Evolutionary conservation across 2,329 filamentous ascomycete species (phyloP), one percentile per base, ranked within the genome.

Genomic region (Phyllosticta citriasiana): DNA sequence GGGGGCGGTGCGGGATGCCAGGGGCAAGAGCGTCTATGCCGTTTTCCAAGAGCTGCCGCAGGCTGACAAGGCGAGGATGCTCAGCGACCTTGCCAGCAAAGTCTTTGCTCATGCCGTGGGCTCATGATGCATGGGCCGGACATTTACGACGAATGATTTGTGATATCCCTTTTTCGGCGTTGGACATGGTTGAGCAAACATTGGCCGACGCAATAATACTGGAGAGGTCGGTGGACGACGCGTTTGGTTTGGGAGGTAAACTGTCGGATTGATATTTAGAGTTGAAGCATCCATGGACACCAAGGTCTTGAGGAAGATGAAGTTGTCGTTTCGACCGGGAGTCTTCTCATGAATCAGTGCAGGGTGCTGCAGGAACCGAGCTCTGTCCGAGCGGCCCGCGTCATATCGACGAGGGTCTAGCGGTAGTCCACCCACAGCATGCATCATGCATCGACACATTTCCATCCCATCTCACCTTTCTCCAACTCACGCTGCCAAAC

Each of bases 11-110:
- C 81, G 94, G 61, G 94, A 99, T 76, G 85, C 88, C 33, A 91
- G 86, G 76, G 92, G 92, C 24, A 97, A 97, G 85, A 96, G 90
- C 71, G 94, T 99, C 5, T 97, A 95, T 74, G 81, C 86, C 27
- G 94, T 97, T 16, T 97, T 93, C 73, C 85, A 90, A 79, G 89
- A 96, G 68, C 78, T 99, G 70, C 91, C 91, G 57, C 88, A 91
- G 74, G 81, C 81, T 57, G 92, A 96, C 70, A 88, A 90, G 70
- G 86, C 91, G 60, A 86, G 85, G 73, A 75, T 99, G 68, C 79
- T 97, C 64, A 88, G 86, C 71, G 89, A 95, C 74, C 76, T 97
- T 70, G 93, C 93, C 1, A 85, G 86, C 30, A 93, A 89, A 74
- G 88, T 97, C 1, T 92, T 97, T 71, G 89, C 88, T 65, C 88